phyloP scores from a whole-genome alignment of 495 filamentous ascomycete genomes.

The Pyronema domesticum region DNA sequence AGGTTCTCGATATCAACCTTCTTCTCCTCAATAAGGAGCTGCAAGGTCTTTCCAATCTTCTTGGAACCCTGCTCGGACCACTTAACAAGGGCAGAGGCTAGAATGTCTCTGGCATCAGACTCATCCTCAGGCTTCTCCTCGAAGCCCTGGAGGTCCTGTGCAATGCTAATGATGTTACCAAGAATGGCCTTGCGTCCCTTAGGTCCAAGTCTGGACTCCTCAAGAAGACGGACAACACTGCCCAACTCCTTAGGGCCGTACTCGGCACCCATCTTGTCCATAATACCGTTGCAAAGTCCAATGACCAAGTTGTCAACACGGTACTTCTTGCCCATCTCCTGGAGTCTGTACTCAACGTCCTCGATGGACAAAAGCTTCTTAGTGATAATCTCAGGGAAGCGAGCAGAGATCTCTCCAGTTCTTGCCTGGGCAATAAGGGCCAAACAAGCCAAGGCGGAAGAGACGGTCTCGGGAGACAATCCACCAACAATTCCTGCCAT shows the following conservation, averaged over 20 bases:
- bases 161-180: constrained; percentile 40
- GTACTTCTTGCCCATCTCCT: constrained; percentile 44
- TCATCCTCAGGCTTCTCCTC: constrained; percentile 18
- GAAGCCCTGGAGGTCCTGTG: constrained; percentile 34
- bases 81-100: constrained; percentile 44
- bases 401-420: constrained; percentile 34
- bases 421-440: constrained; percentile 61
- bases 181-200: constrained; percentile 43
- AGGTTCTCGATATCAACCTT: constrained; percentile 48
- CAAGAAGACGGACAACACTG: constrained; percentile 42
- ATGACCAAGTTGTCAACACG: constrained; percentile 55
- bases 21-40: constrained; percentile 39
- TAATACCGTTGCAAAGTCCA: constrained; percentile 47
- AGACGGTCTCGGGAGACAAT: constrained; percentile 52
- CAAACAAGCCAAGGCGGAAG: constrained; percentile 62
- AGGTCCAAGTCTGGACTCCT: constrained; percentile 41
- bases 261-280: constrained; percentile 45
- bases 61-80: constrained; percentile 36
- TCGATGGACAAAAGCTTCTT: constrained; percentile 49
- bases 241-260: constrained; percentile 38
- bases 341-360: constrained; percentile 37
- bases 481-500: constrained; percentile 70
- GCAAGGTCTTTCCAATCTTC: constrained; percentile 40
- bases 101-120: constrained; percentile 39
- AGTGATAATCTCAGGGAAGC: constrained; percentile 47